Evolutionary conservation across 352 stramenopile genomes (phyloP).

Genomic region (Globisporangium spinosum): DNA sequence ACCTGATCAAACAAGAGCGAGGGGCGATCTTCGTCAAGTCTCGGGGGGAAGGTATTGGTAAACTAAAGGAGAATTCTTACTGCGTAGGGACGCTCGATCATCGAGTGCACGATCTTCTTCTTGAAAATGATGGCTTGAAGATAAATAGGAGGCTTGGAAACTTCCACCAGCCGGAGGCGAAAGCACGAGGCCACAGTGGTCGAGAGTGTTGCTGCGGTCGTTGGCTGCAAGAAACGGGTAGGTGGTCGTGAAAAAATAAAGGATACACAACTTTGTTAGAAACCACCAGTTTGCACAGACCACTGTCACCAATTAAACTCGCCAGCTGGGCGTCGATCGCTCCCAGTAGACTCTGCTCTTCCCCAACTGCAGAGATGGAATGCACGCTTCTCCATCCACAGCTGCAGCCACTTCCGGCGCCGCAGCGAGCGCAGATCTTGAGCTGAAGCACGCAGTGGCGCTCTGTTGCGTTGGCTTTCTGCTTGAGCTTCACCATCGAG

Average conservation of each 20-base stretch:
- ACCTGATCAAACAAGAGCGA: constrained; percentile 20
- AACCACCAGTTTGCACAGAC: too few species aligned
- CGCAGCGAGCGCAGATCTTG: constrained; percentile 28
- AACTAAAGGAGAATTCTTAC: constrained; percentile 14
- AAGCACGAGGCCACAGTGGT: background rate
- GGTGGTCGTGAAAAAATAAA: too few species aligned
- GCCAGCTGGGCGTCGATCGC: constrained; percentile 20
- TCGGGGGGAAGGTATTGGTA: background rate
- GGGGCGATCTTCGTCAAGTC: background rate
- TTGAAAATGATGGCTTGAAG: constrained; percentile 27
- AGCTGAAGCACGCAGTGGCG: constrained; percentile 16
- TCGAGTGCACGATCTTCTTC: constrained; percentile 33
- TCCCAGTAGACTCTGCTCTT: constrained; percentile 27
- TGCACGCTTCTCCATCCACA: constrained; percentile 32
- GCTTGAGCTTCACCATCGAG: background rate
- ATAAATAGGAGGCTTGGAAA: background rate
- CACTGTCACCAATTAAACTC: too few species aligned
- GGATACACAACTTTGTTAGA: too few species aligned
- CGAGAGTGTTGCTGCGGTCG: background rate
- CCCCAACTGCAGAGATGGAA: constrained; percentile 16
- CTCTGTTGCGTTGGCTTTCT: background rate
- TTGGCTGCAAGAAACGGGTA: constrained; percentile 4
- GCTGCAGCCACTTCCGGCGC: constrained; percentile 8
- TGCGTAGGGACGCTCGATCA: constrained; percentile 40
- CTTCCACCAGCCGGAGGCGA: background rate